A percentile compares a stretch with the other conserved stretches of the same genome.
These are phyloP conservation scores for Tribonema minus DNA, from an alignment of 108 stramenopile species.

Conservation along the genomic window DNA sequence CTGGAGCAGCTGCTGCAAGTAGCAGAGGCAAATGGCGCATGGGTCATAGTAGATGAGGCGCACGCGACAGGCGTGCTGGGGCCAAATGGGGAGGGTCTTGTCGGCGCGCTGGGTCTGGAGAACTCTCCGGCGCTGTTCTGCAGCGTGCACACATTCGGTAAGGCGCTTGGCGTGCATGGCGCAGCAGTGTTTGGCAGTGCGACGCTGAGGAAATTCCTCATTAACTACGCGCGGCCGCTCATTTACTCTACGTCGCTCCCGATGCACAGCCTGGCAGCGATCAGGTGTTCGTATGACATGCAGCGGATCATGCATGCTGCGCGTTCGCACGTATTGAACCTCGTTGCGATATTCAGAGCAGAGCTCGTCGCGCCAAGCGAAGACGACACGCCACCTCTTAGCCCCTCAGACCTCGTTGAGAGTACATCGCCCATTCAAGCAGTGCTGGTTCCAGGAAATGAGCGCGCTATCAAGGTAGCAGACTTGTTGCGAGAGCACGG, in stretches of 20 bases:
- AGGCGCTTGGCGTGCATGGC: slow-evolving; percentile 93
- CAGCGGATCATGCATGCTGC: slow-evolving; percentile 23
- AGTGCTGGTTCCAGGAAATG: slow-evolving; percentile 79
- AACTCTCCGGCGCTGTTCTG: slow-evolving; percentile 73
- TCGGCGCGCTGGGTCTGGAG: slow-evolving; percentile 67
- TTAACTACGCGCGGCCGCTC: slow-evolving; percentile 89
- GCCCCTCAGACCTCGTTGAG: slow-evolving; percentile 35
- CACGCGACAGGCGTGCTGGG: slow-evolving; percentile 48
- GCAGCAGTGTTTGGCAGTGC: slow-evolving; percentile 72
- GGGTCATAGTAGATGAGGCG: slow-evolving; percentile 46
- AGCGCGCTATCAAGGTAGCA: slow-evolving; percentile 64
- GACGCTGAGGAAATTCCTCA: slow-evolving; percentile 66
- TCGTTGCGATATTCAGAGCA: slow-evolving; percentile 3
- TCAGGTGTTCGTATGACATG: slow-evolving; percentile 71
- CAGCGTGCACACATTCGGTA: slow-evolving; percentile 88
- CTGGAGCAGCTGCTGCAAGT: slow-evolving; percentile 45
- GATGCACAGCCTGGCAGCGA: slow-evolving; percentile 69
- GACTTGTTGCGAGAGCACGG: slow-evolving; percentile 49
- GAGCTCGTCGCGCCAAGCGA: slow-evolving; percentile 20
- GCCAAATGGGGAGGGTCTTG: slow-evolving; percentile 66
- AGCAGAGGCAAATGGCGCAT: not conserved
- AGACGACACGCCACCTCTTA: slow-evolving; percentile 32
- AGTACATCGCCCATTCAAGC: slow-evolving; percentile 88
- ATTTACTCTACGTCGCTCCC: slow-evolving; percentile 88
- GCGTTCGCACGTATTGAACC: slow-evolving; percentile 2